Conservation (phyloP, 2,329 filamentous ascomycete genomes). For the Aspergillaceae sp. region DNA sequence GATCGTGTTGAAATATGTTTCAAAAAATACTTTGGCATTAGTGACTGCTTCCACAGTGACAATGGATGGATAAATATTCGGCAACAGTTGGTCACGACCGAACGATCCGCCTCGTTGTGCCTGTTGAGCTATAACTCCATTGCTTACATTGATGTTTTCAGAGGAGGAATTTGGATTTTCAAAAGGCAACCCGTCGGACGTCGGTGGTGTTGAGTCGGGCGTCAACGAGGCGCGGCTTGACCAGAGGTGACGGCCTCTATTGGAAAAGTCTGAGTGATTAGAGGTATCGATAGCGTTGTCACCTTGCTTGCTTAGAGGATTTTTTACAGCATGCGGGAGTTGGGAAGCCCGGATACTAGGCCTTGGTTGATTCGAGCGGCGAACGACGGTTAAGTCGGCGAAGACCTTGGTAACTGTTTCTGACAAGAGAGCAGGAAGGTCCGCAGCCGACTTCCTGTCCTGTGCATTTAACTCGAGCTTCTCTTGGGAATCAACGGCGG, state of each 20-base stretch:
- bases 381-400: conserved; percentile 34
- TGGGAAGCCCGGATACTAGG: conserved; percentile 22
- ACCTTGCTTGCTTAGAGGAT: conserved; percentile 13
- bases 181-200: conserved; percentile 24
- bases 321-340: conserved; percentile 5
- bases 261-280: conserved; percentile 22
- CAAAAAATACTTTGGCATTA: conserved; percentile 76
- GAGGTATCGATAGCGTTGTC: conserved; percentile 26
- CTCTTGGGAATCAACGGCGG: background rate
- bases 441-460: conserved; percentile 18
- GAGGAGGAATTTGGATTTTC: conserved; percentile 6
- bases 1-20: conserved; percentile 71
- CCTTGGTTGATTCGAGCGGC: conserved; percentile 26
- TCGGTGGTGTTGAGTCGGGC: conserved; percentile 27
- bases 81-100: conserved; percentile 6
- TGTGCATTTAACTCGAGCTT: background rate
- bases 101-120: background rate
- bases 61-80: conserved; percentile 23
- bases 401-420: conserved; percentile 32
- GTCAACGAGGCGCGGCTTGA: conserved; percentile 16
- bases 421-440: conserved; percentile 26
- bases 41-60: conserved; percentile 68
- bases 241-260: conserved; percentile 11
- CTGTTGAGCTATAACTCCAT: background rate
- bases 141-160: conserved; percentile 1